These are phyloP conservation scores for Conoideocrella luteorostrata DNA, from an alignment of 2,329 filamentous ascomycete species.

Conservation along the genomic window DNA sequence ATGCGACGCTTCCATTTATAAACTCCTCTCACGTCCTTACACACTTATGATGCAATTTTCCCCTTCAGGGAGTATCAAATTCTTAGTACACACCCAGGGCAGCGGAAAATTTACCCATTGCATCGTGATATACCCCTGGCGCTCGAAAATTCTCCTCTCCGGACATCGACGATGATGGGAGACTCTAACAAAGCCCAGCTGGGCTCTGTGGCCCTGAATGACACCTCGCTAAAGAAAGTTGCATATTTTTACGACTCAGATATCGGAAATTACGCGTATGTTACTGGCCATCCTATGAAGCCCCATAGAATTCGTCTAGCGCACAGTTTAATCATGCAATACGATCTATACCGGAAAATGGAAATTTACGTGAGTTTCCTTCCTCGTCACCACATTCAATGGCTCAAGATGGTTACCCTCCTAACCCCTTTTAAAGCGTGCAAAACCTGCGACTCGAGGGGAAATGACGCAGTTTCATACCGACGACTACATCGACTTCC, in stretches of 20 bases:
- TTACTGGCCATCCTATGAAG: conserved; percentile 97
- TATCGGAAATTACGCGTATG: conserved; percentile 97
- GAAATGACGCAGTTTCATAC: conserved; percentile 95
- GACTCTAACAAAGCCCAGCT: conserved; percentile 28
- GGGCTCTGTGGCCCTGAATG: conserved; percentile 41
- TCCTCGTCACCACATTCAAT: neutral
- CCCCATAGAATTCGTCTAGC: conserved; percentile 92
- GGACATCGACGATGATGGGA: conserved; percentile 25
- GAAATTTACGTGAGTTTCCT: conserved; percentile 74
- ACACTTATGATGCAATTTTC: neutral
- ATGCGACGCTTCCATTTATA: neutral
- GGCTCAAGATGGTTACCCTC: neutral
- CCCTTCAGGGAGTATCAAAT: neutral
- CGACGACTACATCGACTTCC: conserved; percentile 90
- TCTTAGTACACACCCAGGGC: neutral
- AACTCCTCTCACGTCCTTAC: neutral
- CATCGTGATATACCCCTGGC: neutral
- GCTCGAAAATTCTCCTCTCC: neutral
- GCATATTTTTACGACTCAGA: conserved; percentile 99
- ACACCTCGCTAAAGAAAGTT: conserved; percentile 64
- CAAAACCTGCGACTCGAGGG: conserved; percentile 78
- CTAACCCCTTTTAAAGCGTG: conserved; percentile 46
- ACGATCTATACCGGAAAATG: conserved; percentile 94
- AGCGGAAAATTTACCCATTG: neutral
- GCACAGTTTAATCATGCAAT: conserved; percentile 93